Base-by-base conservation (phyloP, 495 filamentous ascomycete species). In the Aspergillus campestris region DNA sequence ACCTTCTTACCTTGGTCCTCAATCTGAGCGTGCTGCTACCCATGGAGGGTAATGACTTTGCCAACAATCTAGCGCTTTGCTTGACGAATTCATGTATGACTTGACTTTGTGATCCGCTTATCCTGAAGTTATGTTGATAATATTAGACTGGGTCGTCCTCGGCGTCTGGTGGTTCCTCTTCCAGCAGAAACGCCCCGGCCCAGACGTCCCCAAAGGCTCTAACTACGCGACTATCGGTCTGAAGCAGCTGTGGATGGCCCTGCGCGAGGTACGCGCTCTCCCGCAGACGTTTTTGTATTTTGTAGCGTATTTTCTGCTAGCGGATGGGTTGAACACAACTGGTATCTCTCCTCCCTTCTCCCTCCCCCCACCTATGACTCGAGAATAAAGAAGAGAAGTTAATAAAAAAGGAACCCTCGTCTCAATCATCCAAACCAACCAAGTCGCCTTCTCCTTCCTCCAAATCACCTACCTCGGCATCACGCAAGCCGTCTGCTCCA, bases 151-250 rank as follows among this genome's bases (percentile, higher is more conserved):
- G 72, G 59, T 75, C 6, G 39, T 74, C 3, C 52, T 75, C 2
- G 70, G 71, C 4, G 60, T 75, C 18, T 74, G 71, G 64, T 74
- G 72, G 72, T 74, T 75, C 34, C 52, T 75, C 18, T 73, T 70
- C 46, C 70, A 75, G 45, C 71, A 75, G 41, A 70, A 65, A 33
- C 52, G 71, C 6, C 70, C 67, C 3, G 69, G 71, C 3, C 69
- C 68, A 0, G 60, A 57, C 14, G 51, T 74, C n/a, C 71, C 68
- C 7, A 58, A 70, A 36, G 71, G 69, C 6, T 72, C 68, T 29
- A 69, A 45, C 40, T 74, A 72, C 38, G 45, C 56, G 2, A 74
- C 65, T 8, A 71, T 74, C 40, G 71, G 71, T 0, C 64, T 69
- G 53, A 73, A 70, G 48, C 71, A 74, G 45, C 64, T 74, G 6